These are phyloP conservation scores for Corrigiola litoralis DNA, from an alignment of 179 eudicot species.

Conservation along the genomic window DNA sequence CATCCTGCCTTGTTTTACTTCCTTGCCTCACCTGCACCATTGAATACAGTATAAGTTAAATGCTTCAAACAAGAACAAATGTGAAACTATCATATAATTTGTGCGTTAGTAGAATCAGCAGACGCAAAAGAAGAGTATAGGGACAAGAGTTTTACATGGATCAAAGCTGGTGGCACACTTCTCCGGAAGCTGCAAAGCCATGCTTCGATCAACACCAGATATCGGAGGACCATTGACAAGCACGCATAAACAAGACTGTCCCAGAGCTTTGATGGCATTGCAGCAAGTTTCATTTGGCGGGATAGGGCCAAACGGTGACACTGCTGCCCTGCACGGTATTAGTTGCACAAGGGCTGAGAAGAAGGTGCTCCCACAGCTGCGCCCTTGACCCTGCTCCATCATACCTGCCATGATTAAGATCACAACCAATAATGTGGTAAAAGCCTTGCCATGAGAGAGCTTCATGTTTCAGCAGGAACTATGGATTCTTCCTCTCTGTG, in stretches of 20 bases:
- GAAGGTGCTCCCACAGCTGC: constrained; percentile 62
- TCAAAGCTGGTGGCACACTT: constrained; percentile 74
- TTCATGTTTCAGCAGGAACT: constrained; percentile 31
- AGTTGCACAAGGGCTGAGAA: constrained; percentile 82
- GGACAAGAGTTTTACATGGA: constrained; percentile 45
- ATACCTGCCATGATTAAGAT: constrained; percentile 26
- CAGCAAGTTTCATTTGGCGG: constrained; percentile 84
- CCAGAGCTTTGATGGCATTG: constrained; percentile 56
- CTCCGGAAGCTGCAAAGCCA: constrained; percentile 86
- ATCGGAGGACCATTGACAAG: constrained; percentile 93
- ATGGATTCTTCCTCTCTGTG: not conserved
- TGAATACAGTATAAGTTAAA: not conserved
- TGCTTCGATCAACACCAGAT: constrained; percentile 78
- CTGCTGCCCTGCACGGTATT: constrained; percentile 80
- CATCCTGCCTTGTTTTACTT: constrained; percentile 3
- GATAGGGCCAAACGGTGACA: constrained; percentile 67
- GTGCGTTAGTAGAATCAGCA: not conserved
- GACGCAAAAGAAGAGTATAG: not conserved
- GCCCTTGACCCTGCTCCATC: constrained; percentile 39
- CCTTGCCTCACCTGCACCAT: constrained; percentile 21
- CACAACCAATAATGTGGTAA: constrained; percentile 20
- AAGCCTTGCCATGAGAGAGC: constrained; percentile 12
- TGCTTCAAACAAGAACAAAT: not conserved
- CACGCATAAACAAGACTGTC: constrained; percentile 89
- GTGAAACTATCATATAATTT: not conserved